These are phyloP conservation scores for Silybum marianum DNA, from an alignment of 129 eudicot genomes.

Conservation along the genomic window DNA sequence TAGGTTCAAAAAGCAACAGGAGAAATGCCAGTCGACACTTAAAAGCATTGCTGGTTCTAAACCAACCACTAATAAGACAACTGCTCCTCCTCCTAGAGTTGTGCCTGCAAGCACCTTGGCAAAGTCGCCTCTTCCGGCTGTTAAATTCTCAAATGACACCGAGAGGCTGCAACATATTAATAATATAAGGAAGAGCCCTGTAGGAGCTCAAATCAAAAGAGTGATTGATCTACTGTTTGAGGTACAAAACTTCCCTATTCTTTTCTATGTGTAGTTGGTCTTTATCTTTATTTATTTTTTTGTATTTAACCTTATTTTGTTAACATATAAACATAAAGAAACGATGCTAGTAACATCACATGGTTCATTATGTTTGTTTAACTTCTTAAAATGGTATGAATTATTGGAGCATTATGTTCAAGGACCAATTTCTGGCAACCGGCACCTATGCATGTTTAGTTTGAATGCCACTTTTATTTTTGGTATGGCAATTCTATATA, in stretches of 20 bases:
- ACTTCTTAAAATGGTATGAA: background rate
- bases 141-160: conserved; percentile 82
- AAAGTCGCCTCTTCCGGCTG: conserved; percentile 53
- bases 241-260: conserved; percentile 38
- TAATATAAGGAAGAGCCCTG: conserved; percentile 77
- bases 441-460: background rate
- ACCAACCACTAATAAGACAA: conserved; percentile 37
- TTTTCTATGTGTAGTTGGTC: background rate
- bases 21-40: conserved; percentile 69
- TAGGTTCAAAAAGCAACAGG: conserved; percentile 78
- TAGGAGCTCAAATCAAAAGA: conserved; percentile 80
- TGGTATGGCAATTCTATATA: background rate
- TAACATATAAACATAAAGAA: background rate
- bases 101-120: conserved; percentile 34
- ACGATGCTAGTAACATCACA: background rate
- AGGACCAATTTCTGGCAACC: background rate
- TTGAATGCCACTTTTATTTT: background rate
- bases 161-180: conserved; percentile 82
- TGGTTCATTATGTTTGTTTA: background rate
- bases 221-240: conserved; percentile 75
- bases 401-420: background rate
- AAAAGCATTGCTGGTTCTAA: conserved; percentile 49
- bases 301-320: background rate
- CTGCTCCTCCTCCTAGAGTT: conserved; percentile 39
- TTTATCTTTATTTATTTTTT: background rate